These are phyloP conservation scores for Apophysomyces variabilis DNA, from an alignment of 371 early-diverging fungal species.

Conservation along the genomic window DNA sequence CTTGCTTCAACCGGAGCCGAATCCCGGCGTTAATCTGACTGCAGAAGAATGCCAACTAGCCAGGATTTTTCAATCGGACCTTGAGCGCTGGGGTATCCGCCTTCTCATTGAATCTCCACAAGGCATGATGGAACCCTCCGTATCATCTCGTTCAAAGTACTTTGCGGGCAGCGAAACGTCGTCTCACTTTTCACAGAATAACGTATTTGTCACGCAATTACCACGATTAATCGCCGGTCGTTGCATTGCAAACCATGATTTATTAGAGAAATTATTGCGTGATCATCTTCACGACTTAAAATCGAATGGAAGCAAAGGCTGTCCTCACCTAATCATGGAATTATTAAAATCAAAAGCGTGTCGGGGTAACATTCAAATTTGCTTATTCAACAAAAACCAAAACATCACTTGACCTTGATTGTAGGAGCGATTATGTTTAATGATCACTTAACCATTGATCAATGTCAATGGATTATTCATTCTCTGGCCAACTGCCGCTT, in stretches of 20 bases:
- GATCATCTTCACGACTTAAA: conserved; percentile 50
- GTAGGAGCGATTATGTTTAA: conserved; percentile 84
- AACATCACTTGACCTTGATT: neutral
- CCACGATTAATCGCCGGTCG: conserved; percentile 68
- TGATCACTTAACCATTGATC: conserved; percentile 49
- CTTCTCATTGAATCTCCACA: conserved; percentile 11
- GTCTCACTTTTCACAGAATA: conserved; percentile 21
- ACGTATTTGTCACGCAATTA: conserved; percentile 19
- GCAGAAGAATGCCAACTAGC: conserved; percentile 42
- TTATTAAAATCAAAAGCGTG: conserved; percentile 81
- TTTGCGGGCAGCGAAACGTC: conserved; percentile 28
- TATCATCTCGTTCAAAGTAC: conserved; percentile 31
- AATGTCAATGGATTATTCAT: conserved; percentile 60
- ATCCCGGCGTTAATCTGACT: conserved; percentile 48
- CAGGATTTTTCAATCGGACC: conserved; percentile 26
- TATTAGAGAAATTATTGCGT: conserved; percentile 56
- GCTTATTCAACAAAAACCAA: neutral
- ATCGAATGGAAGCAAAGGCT: conserved; percentile 29
- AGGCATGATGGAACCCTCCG: neutral
- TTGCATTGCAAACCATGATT: conserved; percentile 55
- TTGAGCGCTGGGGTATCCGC: conserved; percentile 69
- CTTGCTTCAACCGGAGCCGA: conserved; percentile 51
- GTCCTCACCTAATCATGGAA: conserved; percentile 70
- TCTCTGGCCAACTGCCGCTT: conserved; percentile 58
- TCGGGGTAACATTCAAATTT: conserved; percentile 45